Evolutionary conservation across 2,329 filamentous ascomycete species (phyloP).

Genomic region (Huntiella omanensis): DNA sequence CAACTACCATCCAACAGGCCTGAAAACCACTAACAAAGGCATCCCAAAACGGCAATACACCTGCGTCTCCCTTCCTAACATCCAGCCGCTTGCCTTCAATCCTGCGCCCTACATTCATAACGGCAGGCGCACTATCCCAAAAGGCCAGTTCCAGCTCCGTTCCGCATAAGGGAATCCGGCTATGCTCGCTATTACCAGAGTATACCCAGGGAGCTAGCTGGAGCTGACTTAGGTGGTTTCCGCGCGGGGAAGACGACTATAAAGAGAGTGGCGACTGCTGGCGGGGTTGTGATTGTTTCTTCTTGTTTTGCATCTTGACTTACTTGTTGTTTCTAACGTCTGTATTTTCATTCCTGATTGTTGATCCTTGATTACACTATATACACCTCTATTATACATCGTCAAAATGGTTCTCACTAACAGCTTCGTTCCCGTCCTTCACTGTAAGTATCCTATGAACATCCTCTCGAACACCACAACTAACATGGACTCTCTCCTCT

Average conservation of each 20-base stretch:
- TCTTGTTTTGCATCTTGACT: background rate
- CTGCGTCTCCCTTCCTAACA: too few relatives aligned
- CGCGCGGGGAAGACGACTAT: background rate
- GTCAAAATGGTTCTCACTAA: conserved; percentile 10
- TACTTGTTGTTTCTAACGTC: background rate
- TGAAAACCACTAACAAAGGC: too few relatives aligned
- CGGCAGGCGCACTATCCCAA: too few relatives aligned
- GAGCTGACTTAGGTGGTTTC: background rate
- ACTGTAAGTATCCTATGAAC: conserved; percentile 2
- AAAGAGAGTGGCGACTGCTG: background rate
- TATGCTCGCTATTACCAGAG: too few relatives aligned
- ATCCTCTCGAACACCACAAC: background rate
- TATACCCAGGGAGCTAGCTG: background rate
- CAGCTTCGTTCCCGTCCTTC: conserved; percentile 9
- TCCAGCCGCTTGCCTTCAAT: too few relatives aligned
- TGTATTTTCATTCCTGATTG: background rate
- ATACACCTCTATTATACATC: background rate
- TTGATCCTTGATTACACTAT: background rate
- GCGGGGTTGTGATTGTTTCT: conserved; percentile 2
- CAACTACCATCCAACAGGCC: too few relatives aligned
- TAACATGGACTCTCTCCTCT: conserved; percentile 7
- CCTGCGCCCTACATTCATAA: too few relatives aligned
- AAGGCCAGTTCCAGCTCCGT: too few relatives aligned
- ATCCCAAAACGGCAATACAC: too few relatives aligned
- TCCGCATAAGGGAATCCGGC: too few relatives aligned